These are phyloP conservation scores for Daldinia vernicosa DNA, from an alignment of 495 filamentous ascomycete species.

Conservation along the genomic window DNA sequence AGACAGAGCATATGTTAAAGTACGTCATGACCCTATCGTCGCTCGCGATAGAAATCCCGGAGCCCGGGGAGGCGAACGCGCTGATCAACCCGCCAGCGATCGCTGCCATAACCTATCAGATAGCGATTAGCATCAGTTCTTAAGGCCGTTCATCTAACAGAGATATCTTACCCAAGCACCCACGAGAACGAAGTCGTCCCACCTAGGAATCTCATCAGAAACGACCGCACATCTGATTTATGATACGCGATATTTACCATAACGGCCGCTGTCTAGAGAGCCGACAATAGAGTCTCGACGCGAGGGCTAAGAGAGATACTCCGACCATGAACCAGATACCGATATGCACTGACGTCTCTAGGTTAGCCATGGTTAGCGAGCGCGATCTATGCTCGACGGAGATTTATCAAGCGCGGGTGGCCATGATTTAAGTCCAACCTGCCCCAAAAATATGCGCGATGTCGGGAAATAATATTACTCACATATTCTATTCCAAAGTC, in stretches of 20 bases:
- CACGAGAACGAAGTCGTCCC: conserved; percentile 24
- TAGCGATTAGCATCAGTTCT: background rate
- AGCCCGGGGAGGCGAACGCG: conserved; percentile 20
- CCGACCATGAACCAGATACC: conserved; percentile 26
- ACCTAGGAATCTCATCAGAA: conserved; percentile 6
- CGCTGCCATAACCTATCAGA: conserved; percentile 13
- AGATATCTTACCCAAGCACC: conserved; percentile 15
- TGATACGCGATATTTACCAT: background rate
- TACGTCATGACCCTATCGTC: conserved; percentile 22
- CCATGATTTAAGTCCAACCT: background rate
- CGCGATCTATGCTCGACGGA: background rate
- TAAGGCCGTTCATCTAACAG: background rate
- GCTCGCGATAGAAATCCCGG: conserved; percentile 5
- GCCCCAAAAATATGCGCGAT: too few species aligned
- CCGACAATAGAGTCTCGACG: conserved; percentile 14
- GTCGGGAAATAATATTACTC: background rate
- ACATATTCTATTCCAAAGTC: background rate
- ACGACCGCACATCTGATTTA: background rate
- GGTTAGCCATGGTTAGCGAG: conserved; percentile 5
- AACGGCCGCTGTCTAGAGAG: conserved; percentile 15
- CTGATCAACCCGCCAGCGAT: conserved; percentile 19
- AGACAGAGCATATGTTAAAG: conserved; percentile 26
- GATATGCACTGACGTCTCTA: conserved; percentile 14
- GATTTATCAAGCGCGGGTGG: too few species aligned
- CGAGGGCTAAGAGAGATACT: conserved; percentile 19